Percentiles rank a stretch among this genome's conserved stretches.
Conservation (phyloP, 164 flowering plant genomes). For the Aristolochia fimbriata region DNA sequence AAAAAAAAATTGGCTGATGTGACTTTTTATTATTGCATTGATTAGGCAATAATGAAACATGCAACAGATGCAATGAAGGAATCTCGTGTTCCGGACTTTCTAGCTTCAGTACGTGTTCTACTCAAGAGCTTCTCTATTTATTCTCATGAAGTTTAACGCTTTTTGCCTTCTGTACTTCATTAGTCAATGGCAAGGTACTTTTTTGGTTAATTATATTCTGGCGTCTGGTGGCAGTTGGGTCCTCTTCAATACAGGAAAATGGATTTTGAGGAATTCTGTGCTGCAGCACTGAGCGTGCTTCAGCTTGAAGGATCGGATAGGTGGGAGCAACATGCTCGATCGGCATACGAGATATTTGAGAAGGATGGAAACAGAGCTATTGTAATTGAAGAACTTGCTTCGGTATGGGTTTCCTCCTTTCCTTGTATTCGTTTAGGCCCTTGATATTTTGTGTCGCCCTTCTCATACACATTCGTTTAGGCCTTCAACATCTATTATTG, state of each 20-base stretch:
- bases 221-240: conserved; percentile 41
- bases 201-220: background rate
- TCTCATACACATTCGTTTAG: no score
- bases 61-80: conserved; percentile 96
- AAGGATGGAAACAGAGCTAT: conserved; percentile 87
- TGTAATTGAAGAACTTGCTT: conserved; percentile 85
- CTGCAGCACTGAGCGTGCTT: conserved; percentile 80
- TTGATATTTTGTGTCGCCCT: background rate
- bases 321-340: conserved; percentile 93
- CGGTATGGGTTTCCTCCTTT: conserved; percentile 35
- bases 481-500: no score
- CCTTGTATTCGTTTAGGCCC: background rate
- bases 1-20: background rate
- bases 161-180: background rate
- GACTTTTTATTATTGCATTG: conserved; percentile 5
- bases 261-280: conserved; percentile 94
- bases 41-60: conserved; percentile 65
- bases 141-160: background rate
- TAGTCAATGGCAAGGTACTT: no score
- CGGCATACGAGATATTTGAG: conserved; percentile 84
- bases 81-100: conserved; percentile 63
- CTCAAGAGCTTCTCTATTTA: background rate
- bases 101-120: conserved; percentile 40
- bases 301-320: conserved; percentile 82
- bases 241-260: conserved; percentile 82